Conservation (phyloP, 2,329 filamentous ascomycete species). For the Botrytis fragariae region DNA sequence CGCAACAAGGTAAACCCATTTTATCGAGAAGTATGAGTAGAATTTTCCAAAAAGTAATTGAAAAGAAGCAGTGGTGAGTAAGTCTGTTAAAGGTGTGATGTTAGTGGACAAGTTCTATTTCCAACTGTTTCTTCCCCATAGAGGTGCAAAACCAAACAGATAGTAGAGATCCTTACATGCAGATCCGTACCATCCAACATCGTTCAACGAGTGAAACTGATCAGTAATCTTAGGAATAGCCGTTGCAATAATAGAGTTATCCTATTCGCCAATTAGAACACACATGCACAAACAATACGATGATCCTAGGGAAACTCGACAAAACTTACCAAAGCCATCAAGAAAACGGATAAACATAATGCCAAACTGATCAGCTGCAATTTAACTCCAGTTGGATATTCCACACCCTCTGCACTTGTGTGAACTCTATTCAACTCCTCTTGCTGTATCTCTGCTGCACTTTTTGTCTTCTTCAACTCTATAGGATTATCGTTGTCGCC, state of each 20-base stretch:
- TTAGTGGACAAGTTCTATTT: neutral
- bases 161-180: slow-evolving; percentile 47
- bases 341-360: slow-evolving; percentile 36
- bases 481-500: neutral
- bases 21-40: slow-evolving; percentile 38
- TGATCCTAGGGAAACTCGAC: no score
- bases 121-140: neutral
- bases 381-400: slow-evolving; percentile 36
- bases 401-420: slow-evolving; percentile 34
- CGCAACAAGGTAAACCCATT: slow-evolving; percentile 39
- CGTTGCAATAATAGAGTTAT: slow-evolving; percentile 41
- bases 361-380: slow-evolving; percentile 34
- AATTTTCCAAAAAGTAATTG: slow-evolving; percentile 38
- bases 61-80: slow-evolving; percentile 19
- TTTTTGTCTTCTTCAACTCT: slow-evolving; percentile 15
- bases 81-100: neutral
- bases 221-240: slow-evolving; percentile 56
- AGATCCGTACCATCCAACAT: slow-evolving; percentile 57
- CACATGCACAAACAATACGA: no score
- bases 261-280: slow-evolving; percentile 3
- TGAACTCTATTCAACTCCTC: slow-evolving; percentile 31
- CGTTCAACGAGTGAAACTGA: slow-evolving; percentile 49
- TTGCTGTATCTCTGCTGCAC: slow-evolving; percentile 21
- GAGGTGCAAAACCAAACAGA: neutral
- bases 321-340: slow-evolving; percentile 29